These are phyloP conservation scores for Aspergillus eucalypticola DNA, from an alignment of 2,329 filamentous ascomycete genomes.

Conservation along the genomic window DNA sequence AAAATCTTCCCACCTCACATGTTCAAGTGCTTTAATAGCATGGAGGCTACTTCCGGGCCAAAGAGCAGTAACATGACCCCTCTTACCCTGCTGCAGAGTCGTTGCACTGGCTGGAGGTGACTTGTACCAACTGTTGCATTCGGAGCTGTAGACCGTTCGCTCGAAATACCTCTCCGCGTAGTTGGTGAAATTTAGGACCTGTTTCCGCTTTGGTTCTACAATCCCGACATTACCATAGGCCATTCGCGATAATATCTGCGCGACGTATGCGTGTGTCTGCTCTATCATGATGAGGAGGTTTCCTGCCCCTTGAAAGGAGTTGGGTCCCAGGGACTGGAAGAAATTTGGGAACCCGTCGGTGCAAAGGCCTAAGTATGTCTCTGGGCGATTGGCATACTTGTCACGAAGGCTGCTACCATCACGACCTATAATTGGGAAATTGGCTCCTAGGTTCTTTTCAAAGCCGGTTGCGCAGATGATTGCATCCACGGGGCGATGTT, in stretches of 20 bases:
- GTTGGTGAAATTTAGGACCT: background rate
- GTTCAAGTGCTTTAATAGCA: background rate
- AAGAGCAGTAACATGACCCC: background rate
- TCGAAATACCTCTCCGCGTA: constrained; percentile 3
- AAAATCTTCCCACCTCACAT: constrained; percentile 7
- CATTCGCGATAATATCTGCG: background rate
- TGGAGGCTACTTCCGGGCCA: constrained; percentile 10
- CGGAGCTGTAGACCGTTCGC: constrained; percentile 4
- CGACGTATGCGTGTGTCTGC: constrained; percentile 5
- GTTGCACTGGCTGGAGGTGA: background rate
- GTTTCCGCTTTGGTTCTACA: constrained; percentile 1
- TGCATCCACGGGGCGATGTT: background rate
- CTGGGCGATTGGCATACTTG: background rate
- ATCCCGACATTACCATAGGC: background rate
- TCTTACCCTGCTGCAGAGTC: background rate
- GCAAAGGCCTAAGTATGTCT: background rate
- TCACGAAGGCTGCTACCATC: constrained; percentile 1
- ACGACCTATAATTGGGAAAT: background rate
- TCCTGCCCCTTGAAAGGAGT: constrained; percentile 5
- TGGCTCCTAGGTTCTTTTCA: background rate
- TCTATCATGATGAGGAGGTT: constrained; percentile 10
- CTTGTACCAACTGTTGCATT: constrained; percentile 10
- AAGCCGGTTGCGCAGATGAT: constrained; percentile 9
- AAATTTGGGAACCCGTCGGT: constrained; percentile 6
- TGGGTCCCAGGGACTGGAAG: constrained; percentile 8